Evolutionary conservation across 1,139 yeast genomes (phyloP).

Genomic region (Saccharomyces hybrid): DNA sequence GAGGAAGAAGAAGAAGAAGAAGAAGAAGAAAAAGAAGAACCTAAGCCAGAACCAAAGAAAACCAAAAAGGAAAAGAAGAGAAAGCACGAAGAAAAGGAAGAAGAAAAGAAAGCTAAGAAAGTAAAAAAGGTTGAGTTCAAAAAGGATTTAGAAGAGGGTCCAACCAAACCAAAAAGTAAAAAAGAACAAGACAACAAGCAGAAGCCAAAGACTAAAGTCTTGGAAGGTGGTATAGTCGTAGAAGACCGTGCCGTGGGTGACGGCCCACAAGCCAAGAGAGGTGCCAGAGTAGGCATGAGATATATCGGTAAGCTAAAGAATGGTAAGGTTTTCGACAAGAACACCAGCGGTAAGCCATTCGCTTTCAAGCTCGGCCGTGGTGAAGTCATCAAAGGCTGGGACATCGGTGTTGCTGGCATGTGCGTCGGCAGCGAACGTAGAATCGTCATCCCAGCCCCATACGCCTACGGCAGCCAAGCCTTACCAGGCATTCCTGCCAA

Average conservation of each 20-base stretch:
- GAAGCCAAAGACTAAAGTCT: slow-evolving; percentile 52
- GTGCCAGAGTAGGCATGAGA: slow-evolving; percentile 90
- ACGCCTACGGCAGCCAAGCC: slow-evolving; percentile 92
- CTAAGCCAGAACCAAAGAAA: slow-evolving; percentile 40
- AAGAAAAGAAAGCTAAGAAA: slow-evolving; percentile 35
- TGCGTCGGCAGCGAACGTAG: slow-evolving; percentile 98
- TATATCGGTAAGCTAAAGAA: slow-evolving; percentile 95
- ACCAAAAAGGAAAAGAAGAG: slow-evolving; percentile 30
- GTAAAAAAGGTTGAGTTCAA: slow-evolving; percentile 79
- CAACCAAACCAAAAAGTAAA: slow-evolving; percentile 47
- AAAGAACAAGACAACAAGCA: slow-evolving; percentile 19
- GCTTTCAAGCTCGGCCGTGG: slow-evolving; percentile 87
- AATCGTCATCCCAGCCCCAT: slow-evolving; percentile 88
- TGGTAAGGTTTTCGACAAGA: slow-evolving; percentile 94
- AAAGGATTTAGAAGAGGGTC: slow-evolving; percentile 89
- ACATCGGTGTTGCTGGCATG: slow-evolving; percentile 97
- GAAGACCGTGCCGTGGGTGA: slow-evolving; percentile 89
- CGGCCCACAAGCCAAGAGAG: slow-evolving; percentile 82
- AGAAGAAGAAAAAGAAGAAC: slow-evolving; percentile 31
- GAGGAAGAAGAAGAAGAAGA: slow-evolving; percentile 34
- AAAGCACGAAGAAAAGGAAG: slow-evolving; percentile 22
- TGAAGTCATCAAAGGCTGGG: slow-evolving; percentile 98
- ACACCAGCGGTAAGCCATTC: slow-evolving; percentile 96
- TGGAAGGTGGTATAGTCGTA: slow-evolving; percentile 85
- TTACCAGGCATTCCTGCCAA: slow-evolving; percentile 97